Conservation (phyloP, 345 rosid species). For the Aquilaria malaccensis region DNA sequence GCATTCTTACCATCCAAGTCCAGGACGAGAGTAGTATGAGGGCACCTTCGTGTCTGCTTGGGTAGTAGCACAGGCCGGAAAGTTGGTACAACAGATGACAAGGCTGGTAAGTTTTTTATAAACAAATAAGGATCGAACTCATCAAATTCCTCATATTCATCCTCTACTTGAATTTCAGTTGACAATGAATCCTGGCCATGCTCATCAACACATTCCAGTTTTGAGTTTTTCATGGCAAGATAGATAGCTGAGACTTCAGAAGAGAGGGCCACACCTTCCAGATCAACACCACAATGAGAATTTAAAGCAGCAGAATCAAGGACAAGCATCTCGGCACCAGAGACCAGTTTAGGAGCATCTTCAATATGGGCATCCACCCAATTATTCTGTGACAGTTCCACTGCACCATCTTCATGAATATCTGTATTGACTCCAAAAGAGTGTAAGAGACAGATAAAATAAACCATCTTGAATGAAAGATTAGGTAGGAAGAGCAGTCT, state of each 20-base stretch:
- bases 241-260: conserved; percentile 91
- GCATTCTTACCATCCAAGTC: conserved; percentile 88
- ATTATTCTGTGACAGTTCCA: conserved; percentile 17
- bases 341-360: conserved; percentile 20
- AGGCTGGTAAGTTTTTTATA: conserved; percentile 83
- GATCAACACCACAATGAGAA: conserved; percentile 39
- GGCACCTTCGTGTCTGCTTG: conserved; percentile 96
- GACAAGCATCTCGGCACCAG: conserved; percentile 28
- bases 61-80: conserved; percentile 84
- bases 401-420: conserved; percentile 16
- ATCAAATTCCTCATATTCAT: conserved; percentile 70
- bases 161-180: conserved; percentile 54
- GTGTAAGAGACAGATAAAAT: conserved; percentile 23
- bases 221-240: conserved; percentile 92
- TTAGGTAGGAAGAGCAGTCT: conserved; percentile 1
- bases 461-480: conserved; percentile 18
- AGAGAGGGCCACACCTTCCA: conserved; percentile 43
- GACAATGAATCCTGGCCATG: conserved; percentile 73
- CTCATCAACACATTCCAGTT: conserved; percentile 89
- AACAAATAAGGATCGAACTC: conserved; percentile 92
- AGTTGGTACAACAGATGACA: conserved; percentile 83
- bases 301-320: conserved; percentile 27
- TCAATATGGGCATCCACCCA: conserved; percentile 15
- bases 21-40: conserved; percentile 82
- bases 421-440: conserved; percentile 27